Base-by-base conservation (phyloP, 2,329 filamentous ascomycete species). In the Parasarocladium wereldwijsianum region DNA sequence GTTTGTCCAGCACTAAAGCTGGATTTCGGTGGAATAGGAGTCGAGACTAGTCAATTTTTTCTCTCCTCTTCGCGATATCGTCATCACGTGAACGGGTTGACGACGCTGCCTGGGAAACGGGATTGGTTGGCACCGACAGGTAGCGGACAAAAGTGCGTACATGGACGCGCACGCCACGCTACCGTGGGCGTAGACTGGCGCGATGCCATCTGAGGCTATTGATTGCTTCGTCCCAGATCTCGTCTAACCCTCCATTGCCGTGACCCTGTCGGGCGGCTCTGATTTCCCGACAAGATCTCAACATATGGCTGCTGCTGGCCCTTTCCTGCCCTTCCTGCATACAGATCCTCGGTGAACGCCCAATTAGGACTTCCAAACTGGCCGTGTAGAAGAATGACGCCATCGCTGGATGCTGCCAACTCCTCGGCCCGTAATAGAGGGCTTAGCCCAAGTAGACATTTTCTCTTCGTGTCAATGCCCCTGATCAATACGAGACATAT, bases 401-500 rank as follows among this genome's bases (percentile, higher is more conserved):
- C 53, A 18, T 59, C 54, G 0, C 62, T 63, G 17, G 49, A 47
- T 6, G 50, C 43, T 8, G 52, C 44, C 21, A 54, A 47, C 11
- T 72, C 55, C 3, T 48, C 41, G 4, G 50, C 40, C 1, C 47
- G 30, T 1, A 57, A 33, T 6, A 75, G 56, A 0, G 80, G 78
- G 0, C 76, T 77, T 2, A 85, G 45, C 2, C 87, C 43, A 34
- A 84, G 74, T 4, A 87, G 51, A 5, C 58, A 46, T 4, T 60
- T 55, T 1, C 52, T 58, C 14, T 51, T 45, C 0, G 53, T 43
- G 43, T 86, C 76, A 34, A 86, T 70, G 4, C 73, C 77, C 2
- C 78, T 67, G n/a, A 90, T 50, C 7, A 87, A 58, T 0, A 68
- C 77, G 2, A 81, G 55, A 2, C 77, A 78, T 4, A 83, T 49